These are phyloP conservation scores for Lasiosphaeria miniovina DNA, from an alignment of 495 filamentous ascomycete species.

Conservation along the genomic window DNA sequence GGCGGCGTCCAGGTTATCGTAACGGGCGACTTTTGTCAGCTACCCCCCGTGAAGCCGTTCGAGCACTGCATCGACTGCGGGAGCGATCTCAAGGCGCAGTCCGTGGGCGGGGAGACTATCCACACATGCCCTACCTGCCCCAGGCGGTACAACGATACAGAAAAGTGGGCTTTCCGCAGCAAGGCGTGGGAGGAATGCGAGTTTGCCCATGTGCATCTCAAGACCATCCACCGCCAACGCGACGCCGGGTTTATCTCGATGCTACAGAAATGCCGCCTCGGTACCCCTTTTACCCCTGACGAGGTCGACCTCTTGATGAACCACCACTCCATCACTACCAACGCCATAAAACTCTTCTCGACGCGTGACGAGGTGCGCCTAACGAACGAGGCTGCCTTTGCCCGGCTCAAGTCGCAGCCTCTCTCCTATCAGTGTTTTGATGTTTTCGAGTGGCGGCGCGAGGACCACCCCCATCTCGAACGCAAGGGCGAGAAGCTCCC, in stretches of 20 bases:
- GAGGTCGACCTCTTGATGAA: slow-evolving; percentile 47
- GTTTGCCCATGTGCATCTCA: slow-evolving; percentile 41
- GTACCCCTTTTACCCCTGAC: slow-evolving; percentile 28
- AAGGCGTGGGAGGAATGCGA: slow-evolving; percentile 35
- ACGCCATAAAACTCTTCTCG: slow-evolving; percentile 48
- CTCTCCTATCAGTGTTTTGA: slow-evolving; percentile 69
- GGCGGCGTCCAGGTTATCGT: slow-evolving; percentile 91
- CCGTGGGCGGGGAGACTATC: slow-evolving; percentile 59
- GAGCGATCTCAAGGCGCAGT: slow-evolving; percentile 66
- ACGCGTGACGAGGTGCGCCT: slow-evolving; percentile 37
- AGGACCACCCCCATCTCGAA: slow-evolving; percentile 58
- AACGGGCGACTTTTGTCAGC: slow-evolving; percentile 94
- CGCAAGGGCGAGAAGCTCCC: slow-evolving; percentile 59
- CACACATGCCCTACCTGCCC: slow-evolving; percentile 42
- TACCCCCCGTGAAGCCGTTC: slow-evolving; percentile 85
- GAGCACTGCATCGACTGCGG: slow-evolving; percentile 73
- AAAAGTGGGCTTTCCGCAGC: slow-evolving; percentile 42
- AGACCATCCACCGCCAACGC: slow-evolving; percentile 52
- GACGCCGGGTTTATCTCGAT: slow-evolving; percentile 49
- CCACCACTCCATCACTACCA: slow-evolving; percentile 38
- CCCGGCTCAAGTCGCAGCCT: slow-evolving; percentile 30
- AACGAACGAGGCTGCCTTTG: slow-evolving; percentile 39
- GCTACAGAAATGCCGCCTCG: slow-evolving; percentile 50
- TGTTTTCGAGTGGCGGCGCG: slow-evolving; percentile 55
- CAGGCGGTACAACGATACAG: slow-evolving; percentile 30